A percentile compares a stretch with the other conserved stretches of the same genome.
Conservation (phyloP, 371 early-diverging fungal genomes). For the Batrachochytrium dendrobatidis region DNA sequence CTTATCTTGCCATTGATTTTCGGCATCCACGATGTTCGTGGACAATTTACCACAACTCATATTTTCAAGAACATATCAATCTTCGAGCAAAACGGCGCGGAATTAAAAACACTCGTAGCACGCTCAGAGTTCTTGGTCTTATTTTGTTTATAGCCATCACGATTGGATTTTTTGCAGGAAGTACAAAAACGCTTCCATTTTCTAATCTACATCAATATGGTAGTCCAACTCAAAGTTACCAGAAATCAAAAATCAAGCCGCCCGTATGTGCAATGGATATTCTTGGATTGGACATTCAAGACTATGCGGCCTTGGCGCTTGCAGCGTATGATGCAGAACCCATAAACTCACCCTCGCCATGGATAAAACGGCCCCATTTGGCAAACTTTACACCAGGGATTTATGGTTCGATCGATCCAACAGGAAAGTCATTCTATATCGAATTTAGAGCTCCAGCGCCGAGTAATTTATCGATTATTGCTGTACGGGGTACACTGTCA, state of each 20-base stretch:
- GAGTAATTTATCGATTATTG: constrained; percentile 3
- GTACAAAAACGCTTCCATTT: neutral
- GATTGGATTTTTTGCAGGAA: neutral
- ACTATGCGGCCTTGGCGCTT: neutral
- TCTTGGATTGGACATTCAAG: neutral
- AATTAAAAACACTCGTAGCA: neutral
- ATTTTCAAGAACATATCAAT: neutral
- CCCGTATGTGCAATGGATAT: neutral
- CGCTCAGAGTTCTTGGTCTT: neutral
- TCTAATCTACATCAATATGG: neutral
- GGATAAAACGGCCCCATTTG: neutral
- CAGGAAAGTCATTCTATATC: neutral
- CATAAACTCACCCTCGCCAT: neutral
- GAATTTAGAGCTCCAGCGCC: neutral
- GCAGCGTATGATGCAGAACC: neutral
- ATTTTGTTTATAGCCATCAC: neutral
- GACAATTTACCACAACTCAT: constrained; percentile 3
- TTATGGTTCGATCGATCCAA: neutral
- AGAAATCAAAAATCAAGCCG: neutral
- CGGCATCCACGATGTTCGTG: constrained; percentile 6
- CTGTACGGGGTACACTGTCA: constrained; percentile 5
- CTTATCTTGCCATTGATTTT: constrained; percentile 7
- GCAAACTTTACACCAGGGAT: neutral
- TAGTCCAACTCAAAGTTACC: neutral
- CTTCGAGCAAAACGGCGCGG: neutral